Conservation (phyloP, 2,329 filamentous ascomycete genomes). For the Geosmithia morbida region DNA sequence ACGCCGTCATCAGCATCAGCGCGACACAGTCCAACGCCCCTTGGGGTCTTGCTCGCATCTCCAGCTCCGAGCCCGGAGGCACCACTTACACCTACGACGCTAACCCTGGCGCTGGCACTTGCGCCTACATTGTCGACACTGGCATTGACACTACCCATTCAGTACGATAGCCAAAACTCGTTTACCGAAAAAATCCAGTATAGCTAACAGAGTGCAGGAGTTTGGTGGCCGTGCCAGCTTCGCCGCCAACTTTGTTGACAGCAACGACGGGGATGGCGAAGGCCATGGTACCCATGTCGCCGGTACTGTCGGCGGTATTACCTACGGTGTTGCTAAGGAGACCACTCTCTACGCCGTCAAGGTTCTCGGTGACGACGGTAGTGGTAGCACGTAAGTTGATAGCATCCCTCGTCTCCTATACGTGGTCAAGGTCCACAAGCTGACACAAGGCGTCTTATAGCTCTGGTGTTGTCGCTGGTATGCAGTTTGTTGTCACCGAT, state of each 20-base stretch:
- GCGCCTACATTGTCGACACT: slow-evolving; percentile 29
- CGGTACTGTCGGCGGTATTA: slow-evolving; percentile 25
- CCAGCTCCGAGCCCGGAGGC: slow-evolving; percentile 11
- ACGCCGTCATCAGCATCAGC: slow-evolving; percentile 35
- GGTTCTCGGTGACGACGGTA: slow-evolving; percentile 23
- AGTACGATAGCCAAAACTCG: slow-evolving; percentile 9
- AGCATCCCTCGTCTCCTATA: slow-evolving; percentile 14
- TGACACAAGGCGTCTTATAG: slow-evolving; percentile 6
- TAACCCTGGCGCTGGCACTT: slow-evolving; percentile 22
- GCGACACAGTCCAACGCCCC: slow-evolving; percentile 21
- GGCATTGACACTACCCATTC: slow-evolving; percentile 21
- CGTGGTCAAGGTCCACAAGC: background rate
- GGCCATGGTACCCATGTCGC: slow-evolving; percentile 34
- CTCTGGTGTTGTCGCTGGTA: slow-evolving; percentile 27
- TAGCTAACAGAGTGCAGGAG: slow-evolving; percentile 9
- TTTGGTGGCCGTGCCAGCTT: slow-evolving; percentile 27
- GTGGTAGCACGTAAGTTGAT: slow-evolving; percentile 22
- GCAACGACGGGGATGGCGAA: slow-evolving; percentile 21
- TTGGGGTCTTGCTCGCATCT: slow-evolving; percentile 25
- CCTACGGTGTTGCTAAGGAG: slow-evolving; percentile 30
- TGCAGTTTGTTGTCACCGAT: slow-evolving; percentile 24
- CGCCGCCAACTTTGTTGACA: slow-evolving; percentile 21
- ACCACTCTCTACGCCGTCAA: slow-evolving; percentile 27
- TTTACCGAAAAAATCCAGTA: background rate
- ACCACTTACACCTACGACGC: slow-evolving; percentile 21